Conservation (phyloP, 2,329 filamentous ascomycete species). For the Talaromyces sp. region DNA sequence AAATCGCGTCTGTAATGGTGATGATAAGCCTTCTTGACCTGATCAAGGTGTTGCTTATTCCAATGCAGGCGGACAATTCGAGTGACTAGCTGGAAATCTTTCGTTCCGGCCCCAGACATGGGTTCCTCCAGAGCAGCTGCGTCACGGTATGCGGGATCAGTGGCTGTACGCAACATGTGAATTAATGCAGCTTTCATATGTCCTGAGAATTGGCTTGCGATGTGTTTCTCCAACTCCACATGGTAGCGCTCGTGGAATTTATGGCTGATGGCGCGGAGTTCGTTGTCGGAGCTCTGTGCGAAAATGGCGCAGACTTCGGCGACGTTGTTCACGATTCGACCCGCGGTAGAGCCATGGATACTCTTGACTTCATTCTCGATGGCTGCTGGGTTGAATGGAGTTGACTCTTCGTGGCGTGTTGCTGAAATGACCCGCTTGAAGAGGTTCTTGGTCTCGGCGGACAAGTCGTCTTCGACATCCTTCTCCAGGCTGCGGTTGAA, state of each 20-base stretch:
- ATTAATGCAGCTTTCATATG: conserved; percentile 86
- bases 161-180: conserved; percentile 69
- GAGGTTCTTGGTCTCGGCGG: conserved; percentile 76
- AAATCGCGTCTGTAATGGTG: conserved; percentile 65
- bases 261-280: conserved; percentile 74
- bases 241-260: conserved; percentile 70
- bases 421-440: conserved; percentile 77
- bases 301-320: conserved; percentile 68
- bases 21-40: conserved; percentile 73
- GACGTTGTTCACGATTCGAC: conserved; percentile 47
- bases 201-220: conserved; percentile 78
- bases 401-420: conserved; percentile 69
- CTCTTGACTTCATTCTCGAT: conserved; percentile 71
- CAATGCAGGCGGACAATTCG: conserved; percentile 79
- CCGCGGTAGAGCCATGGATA: conserved; percentile 72
- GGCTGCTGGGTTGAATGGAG: conserved; percentile 65
- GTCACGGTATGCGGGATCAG: conserved; percentile 78
- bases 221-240: conserved; percentile 63
- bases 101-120: conserved; percentile 84
- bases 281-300: conserved; percentile 68
- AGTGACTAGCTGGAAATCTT: conserved; percentile 71
- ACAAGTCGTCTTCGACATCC: conserved; percentile 72
- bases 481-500: conserved; percentile 63
- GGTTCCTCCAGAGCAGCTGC: conserved; percentile 75
- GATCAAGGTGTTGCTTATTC: conserved; percentile 67